Percentiles rank a stretch among this genome's conserved stretches.
Conservation (phyloP, 2,329 filamentous ascomycete species). For the Pyricularia grisea region DNA sequence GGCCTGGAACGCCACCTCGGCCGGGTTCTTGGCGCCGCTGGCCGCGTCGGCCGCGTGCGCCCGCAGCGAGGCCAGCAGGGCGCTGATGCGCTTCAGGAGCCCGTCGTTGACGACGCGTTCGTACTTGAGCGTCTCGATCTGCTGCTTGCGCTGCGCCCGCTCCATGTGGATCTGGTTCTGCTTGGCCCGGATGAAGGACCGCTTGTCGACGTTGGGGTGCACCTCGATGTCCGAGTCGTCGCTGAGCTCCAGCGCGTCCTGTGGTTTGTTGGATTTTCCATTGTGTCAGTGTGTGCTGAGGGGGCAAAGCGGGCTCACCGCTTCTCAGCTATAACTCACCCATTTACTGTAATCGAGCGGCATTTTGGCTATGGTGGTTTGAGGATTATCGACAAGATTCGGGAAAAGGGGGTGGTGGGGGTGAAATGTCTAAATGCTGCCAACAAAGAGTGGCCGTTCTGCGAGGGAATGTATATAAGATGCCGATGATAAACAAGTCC, state of each 20-base stretch:
- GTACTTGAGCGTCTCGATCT: conserved; percentile 88
- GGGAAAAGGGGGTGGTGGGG: neutral
- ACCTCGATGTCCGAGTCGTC: conserved; percentile 98
- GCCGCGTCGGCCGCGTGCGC: conserved; percentile 61
- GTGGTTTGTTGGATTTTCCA: conserved; percentile 3
- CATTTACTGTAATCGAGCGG: conserved; percentile 54
- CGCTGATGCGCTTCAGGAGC: conserved; percentile 73
- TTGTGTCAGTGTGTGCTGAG: neutral
- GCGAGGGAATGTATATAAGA: neutral
- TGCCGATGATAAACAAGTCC: neutral
- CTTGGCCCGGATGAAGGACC: conserved; percentile 96
- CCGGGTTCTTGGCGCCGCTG: conserved; percentile 46
- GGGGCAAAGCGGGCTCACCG: neutral
- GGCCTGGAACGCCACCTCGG: conserved; percentile 79
- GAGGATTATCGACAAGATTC: neutral
- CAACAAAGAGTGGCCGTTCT: neutral
- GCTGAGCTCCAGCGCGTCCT: conserved; percentile 90
- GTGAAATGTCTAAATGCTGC: neutral
- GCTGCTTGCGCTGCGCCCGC: conserved; percentile 71
- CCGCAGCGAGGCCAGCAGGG: conserved; percentile 65
- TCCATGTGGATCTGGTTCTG: conserved; percentile 95
- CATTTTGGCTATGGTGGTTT: conserved; percentile 21
- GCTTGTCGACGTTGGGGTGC: conserved; percentile 97
- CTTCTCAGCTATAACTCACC: conserved; percentile 27
- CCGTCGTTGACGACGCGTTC: conserved; percentile 90